A percentile compares a stretch with the other conserved stretches of the same genome.
phyloP scores from a whole-genome alignment of 345 rosid species.

The Pseudoturritis turrita region DNA sequence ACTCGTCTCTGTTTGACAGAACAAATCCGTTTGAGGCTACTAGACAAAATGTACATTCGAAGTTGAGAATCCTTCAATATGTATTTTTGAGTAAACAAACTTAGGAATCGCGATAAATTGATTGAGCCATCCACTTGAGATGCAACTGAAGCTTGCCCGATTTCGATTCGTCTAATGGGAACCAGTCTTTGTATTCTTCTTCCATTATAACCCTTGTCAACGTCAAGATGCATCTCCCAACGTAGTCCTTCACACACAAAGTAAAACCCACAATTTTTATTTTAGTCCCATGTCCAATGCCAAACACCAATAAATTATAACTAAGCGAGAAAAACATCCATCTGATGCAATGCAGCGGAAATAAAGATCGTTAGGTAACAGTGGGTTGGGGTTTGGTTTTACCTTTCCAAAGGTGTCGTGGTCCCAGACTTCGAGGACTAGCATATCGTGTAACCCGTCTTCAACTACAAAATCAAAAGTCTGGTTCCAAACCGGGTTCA shows the following conservation, averaged over 20 bases:
- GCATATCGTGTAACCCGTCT: constrained; percentile 97
- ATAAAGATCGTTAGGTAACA: not conserved
- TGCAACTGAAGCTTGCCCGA: constrained; percentile 59
- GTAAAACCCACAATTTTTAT: not conserved
- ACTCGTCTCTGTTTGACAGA: constrained; percentile 14
- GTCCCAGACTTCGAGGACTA: constrained; percentile 86
- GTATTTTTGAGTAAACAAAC: not conserved
- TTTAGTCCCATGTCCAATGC: too few species aligned
- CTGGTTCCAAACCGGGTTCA: constrained; percentile 98
- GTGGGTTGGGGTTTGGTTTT: constrained; percentile 9
- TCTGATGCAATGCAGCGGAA: not conserved
- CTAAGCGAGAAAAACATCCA: not conserved
- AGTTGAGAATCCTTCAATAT: constrained; percentile 9
- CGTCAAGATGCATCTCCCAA: constrained; percentile 97
- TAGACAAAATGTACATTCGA: constrained; percentile 29
- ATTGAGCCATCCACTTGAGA: constrained; percentile 93
- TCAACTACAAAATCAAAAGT: constrained; percentile 97
- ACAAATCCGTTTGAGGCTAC: constrained; percentile 2
- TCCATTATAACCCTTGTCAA: constrained; percentile 89
- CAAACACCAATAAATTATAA: not conserved
- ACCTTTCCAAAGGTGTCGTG: constrained; percentile 99
- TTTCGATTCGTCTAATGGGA: constrained; percentile 60
- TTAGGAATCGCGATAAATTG: constrained; percentile 73
- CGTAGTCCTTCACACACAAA: constrained; percentile 56
- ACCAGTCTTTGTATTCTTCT: constrained; percentile 71